Evolutionary conservation across 2,329 filamentous ascomycete species (phyloP).

Genomic region (Diplodia scrobiculata): DNA sequence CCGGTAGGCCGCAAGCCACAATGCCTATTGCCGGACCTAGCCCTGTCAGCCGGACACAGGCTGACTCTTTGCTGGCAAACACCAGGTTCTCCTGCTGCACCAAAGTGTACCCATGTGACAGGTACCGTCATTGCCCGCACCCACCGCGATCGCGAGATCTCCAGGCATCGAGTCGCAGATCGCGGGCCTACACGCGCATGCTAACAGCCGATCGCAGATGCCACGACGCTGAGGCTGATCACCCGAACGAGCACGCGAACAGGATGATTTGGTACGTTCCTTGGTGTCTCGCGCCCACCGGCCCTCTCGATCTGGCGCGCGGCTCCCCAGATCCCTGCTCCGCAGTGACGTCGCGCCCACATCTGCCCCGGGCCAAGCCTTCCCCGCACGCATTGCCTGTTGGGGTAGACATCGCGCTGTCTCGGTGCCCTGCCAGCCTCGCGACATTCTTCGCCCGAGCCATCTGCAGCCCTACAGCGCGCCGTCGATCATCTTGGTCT

Average conservation of each 20-base stretch:
- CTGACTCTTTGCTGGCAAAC: constrained; percentile 22
- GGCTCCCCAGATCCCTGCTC: constrained; percentile 19
- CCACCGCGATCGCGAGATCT: constrained; percentile 34
- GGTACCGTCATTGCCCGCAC: constrained; percentile 40
- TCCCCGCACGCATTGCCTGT: constrained; percentile 20
- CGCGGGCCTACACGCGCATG: constrained; percentile 42
- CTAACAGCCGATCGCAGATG: constrained; percentile 51
- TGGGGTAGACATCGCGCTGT: constrained; percentile 12
- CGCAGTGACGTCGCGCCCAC: constrained; percentile 18
- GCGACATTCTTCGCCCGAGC: constrained; percentile 25
- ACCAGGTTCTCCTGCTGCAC: constrained; percentile 59
- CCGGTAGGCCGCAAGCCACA: constrained; percentile 42
- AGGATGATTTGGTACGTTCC: constrained; percentile 71
- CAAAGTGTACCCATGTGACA: constrained; percentile 61
- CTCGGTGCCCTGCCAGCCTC: constrained; percentile 12
- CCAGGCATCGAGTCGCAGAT: background rate
- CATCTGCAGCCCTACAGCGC: constrained; percentile 27
- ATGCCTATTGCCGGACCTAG: background rate
- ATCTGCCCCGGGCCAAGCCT: constrained; percentile 15
- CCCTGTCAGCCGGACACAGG: constrained; percentile 9
- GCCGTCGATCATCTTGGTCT: constrained; percentile 23
- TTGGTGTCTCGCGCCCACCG: constrained; percentile 18
- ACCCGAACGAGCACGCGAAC: constrained; percentile 78
- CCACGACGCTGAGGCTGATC: constrained; percentile 71
- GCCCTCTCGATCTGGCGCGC: constrained; percentile 8